Percentiles rank a stretch among this genome's conserved stretches.
These are phyloP conservation scores for Cajanus cajan DNA, from an alignment of 306 rosid genomes.

Conservation along the genomic window DNA sequence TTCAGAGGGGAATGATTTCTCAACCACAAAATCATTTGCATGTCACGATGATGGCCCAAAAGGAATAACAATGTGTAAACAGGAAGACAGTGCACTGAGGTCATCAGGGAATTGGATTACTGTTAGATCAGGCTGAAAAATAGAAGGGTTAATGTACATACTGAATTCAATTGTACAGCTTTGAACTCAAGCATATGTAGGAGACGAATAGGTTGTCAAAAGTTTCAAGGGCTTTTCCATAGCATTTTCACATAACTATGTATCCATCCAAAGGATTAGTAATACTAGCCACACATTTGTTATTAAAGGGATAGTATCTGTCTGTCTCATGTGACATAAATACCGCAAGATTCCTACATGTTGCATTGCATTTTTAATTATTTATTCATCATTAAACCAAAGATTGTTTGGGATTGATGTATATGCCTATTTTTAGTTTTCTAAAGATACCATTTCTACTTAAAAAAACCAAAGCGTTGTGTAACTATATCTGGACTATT, in stretches of 20 bases:
- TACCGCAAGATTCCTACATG: background rate
- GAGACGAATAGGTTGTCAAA: constrained; percentile 16
- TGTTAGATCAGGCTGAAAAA: constrained; percentile 42
- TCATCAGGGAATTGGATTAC: constrained; percentile 59
- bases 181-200: background rate
- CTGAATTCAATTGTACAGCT: constrained; percentile 34
- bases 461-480: background rate
- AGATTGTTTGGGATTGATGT: background rate
- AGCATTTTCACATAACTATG: background rate
- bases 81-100: constrained; percentile 22
- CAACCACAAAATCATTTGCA: constrained; percentile 31
- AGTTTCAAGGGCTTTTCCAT: constrained; percentile 9
- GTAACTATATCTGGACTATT: background rate
- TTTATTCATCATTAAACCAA: background rate
- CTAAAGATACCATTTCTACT: background rate
- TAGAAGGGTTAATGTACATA: background rate
- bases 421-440: background rate
- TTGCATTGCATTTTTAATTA: background rate
- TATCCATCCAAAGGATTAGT: background rate
- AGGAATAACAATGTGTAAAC: constrained; percentile 10
- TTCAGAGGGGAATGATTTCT: background rate
- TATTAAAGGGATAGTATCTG: too few species aligned
- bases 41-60: background rate
- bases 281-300: background rate
- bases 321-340: background rate